Evolutionary conservation across 495 filamentous ascomycete species (phyloP).

Genomic region (Lindgomyces ingoldianus): DNA sequence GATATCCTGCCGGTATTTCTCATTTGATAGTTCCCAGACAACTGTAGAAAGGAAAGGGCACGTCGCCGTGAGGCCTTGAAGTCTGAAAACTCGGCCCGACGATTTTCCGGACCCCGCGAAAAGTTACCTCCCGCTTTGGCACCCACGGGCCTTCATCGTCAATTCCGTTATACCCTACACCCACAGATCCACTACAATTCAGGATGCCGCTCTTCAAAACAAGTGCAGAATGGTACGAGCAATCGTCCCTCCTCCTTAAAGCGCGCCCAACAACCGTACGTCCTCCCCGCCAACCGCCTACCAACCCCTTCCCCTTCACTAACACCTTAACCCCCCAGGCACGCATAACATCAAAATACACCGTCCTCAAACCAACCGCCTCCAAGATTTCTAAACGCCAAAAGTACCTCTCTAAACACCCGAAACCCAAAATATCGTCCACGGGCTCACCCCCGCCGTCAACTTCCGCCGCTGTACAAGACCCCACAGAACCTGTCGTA

Average conservation of each 20-base stretch:
- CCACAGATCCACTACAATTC: background rate
- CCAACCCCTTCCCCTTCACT: conserved; percentile 7
- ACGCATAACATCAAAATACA: conserved; percentile 82
- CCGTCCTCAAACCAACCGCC: conserved; percentile 54
- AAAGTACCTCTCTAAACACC: conserved; percentile 41
- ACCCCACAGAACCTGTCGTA: conserved; percentile 50
- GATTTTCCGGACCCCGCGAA: conserved; percentile 27
- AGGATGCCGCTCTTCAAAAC: conserved; percentile 64
- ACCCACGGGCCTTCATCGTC: background rate
- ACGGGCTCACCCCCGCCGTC: no score
- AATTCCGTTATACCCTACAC: background rate
- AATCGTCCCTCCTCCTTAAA: conserved; percentile 62
- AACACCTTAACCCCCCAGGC: conserved; percentile 55
- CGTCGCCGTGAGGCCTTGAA: no score
- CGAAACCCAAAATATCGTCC: conserved; percentile 39
- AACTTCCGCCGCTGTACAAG: background rate
- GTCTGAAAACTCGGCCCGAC: conserved; percentile 2
- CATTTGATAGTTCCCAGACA: no score
- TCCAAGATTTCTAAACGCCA: conserved; percentile 42
- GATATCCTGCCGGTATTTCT: no score
- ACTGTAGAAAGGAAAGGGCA: no score
- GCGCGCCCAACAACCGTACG: conserved; percentile 65
- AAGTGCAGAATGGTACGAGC: conserved; percentile 63
- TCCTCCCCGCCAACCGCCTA: background rate
- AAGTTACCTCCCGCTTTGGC: conserved; percentile 13